A percentile compares a stretch with the other conserved stretches of the same genome.
Conservation (phyloP, 345 rosid genomes). For the Firmiana major region DNA sequence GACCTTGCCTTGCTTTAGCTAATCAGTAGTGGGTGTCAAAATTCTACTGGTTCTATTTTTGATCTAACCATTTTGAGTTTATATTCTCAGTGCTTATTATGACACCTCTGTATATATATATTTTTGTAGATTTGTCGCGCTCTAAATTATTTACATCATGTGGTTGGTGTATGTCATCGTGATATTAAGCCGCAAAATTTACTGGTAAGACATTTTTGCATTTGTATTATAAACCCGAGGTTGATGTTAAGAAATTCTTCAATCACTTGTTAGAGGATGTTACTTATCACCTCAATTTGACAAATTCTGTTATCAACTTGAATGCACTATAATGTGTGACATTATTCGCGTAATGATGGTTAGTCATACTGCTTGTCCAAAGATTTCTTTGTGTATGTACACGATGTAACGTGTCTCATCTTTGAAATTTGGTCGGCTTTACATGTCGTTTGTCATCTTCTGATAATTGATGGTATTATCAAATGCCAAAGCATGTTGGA, state of each 20-base stretch:
- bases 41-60: neutral
- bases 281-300: neutral
- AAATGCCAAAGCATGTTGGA: neutral
- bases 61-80: neutral
- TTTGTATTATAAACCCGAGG: neutral
- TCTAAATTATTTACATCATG: conserved; percentile 82
- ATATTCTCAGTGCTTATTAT: neutral
- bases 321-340: neutral
- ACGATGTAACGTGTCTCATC: neutral
- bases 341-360: neutral
- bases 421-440: neutral
- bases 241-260: neutral
- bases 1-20: neutral
- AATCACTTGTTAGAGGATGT: neutral
- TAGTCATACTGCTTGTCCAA: neutral
- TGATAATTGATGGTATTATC: neutral
- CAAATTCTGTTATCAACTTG: neutral
- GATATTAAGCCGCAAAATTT: conserved; percentile 98
- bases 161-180: conserved; percentile 92
- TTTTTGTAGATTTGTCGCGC: conserved; percentile 88
- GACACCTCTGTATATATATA: too few species aligned
- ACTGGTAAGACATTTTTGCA: conserved; percentile 53
- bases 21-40: neutral
- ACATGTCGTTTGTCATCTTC: neutral
- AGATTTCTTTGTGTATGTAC: neutral